These are phyloP conservation scores for Boletus barrowsii DNA, from an alignment of 768 basidiomycete genomes.

Conservation along the genomic window DNA sequence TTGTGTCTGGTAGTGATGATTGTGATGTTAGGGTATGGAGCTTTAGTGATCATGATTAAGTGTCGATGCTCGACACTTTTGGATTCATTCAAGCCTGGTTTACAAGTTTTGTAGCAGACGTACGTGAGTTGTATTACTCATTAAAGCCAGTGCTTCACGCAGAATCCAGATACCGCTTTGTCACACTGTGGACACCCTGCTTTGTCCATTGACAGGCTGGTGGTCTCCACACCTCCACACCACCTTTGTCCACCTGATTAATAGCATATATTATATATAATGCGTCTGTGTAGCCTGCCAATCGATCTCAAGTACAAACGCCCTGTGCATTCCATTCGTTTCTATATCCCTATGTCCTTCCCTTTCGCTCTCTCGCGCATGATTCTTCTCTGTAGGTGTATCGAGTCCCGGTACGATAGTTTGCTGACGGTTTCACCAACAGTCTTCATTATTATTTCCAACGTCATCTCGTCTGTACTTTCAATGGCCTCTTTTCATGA, in stretches of 20 bases:
- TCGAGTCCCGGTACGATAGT: background rate
- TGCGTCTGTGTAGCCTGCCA: background rate
- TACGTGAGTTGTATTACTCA: background rate
- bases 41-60: conserved; percentile 40
- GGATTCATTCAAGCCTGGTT: background rate
- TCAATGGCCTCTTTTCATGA: conserved; percentile 16
- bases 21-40: conserved; percentile 85
- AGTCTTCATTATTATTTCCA: conserved; percentile 18
- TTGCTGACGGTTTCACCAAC: conserved; percentile 1
- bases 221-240: conserved; percentile 10
- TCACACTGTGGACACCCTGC: too few species aligned
- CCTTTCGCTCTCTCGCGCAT: conserved; percentile 18
- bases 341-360: conserved; percentile 21
- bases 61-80: background rate
- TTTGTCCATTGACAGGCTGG: conserved; percentile 1
- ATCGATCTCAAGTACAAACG: background rate
- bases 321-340: conserved; percentile 5
- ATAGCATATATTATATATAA: conserved; percentile 13
- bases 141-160: background rate
- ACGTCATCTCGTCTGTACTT: conserved; percentile 14
- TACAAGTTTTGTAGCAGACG: background rate
- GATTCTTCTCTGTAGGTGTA: conserved; percentile 19
- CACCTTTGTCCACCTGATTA: conserved; percentile 8
- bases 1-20: conserved; percentile 95
- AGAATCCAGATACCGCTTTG: background rate